Base-by-base conservation (phyloP, 2,329 filamentous ascomycete genomes). In the Trichoderma sp. region DNA sequence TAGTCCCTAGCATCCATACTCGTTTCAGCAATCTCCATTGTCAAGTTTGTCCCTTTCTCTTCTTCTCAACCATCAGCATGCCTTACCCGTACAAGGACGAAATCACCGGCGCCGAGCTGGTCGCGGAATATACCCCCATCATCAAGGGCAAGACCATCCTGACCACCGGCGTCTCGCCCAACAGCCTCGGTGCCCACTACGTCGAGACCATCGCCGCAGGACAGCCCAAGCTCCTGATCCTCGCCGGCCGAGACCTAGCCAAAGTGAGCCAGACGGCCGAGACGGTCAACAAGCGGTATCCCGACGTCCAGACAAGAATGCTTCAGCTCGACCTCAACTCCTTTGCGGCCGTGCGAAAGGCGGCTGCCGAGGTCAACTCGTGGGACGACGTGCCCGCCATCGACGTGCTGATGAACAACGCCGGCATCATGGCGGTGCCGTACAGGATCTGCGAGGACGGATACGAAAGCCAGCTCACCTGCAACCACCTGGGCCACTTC, bases 401-500 rank as follows among this genome's bases (percentile, higher is more conserved):
- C 71, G 63, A 71, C 6, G 74, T 81, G 26, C 63, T 82, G n/a
- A 70, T 82, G 67, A 80, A 81, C 69, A 82, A 78, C 63, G 80
- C 81, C 1, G 80, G 74, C 19, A 68, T 82, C 30, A 81, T 80
- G 77, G 75, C 71, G 3, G 65, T 69, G 5, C 72, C 75, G 26
- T 77, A 75, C 59, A 71, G 68, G 5, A 64, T 74, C 17, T 75
- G 73, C 30, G 67, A 70, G 4, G 78, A 81, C 7, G 80, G 80
- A 3, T 71, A 77, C 64, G 80, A 82, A 71, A 71, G 72, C 61
- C 79, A 81, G 64, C 78, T 83, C 56, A 78, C 75, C 0, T 77
- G 76, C 2, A 82, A 82, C 58, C 78, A 83, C 59, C 58, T 83
- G 6, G 78, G 77, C 0, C 81, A 81, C 68, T 83, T 79, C 56